Evolutionary conservation across 176 grass and related monocot species (phyloP), one percentile per base, ranked within the genome.

Genomic region (Bothriochloa decipiens): DNA sequence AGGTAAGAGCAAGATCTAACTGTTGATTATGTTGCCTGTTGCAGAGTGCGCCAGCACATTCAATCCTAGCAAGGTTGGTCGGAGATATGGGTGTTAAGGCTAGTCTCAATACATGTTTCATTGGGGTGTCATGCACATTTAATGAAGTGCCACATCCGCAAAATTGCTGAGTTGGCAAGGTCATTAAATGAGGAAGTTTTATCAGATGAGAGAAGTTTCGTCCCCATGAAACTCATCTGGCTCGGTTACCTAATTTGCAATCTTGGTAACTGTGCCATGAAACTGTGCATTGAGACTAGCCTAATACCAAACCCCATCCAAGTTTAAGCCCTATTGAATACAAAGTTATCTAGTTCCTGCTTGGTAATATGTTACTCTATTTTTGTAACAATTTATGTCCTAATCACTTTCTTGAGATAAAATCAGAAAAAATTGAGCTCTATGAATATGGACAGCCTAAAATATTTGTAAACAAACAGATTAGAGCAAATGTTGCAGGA

Each of bases 401-500:
- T 72, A 35, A 60, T 40, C 53, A 43, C 11, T 72, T 78, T 65
- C 5, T 33, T 65, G 52, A 60, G 17, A 16, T 35, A 62, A 77
- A 45, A 63, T 65, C 46, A 28, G 11, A 66, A 42, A 86, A 86
- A 81, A 1, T 22, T 36, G 39, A 67, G 15, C 33, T 72, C 26
- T 79, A 27, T 41, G 9, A 12, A 87, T 36, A 57, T 26, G 6
- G 57, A 62, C 20, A 16, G 6, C 28, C 39, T 82, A 70, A 82
- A 60, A 49, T 37, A 77, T 25, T 28, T 61, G 46, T 60, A 64
- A n/a, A 58, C 41, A 58, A 77, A 74, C 68, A 83, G 17, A 68
- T 29, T 68, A 68, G 46, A 8, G 22, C 20, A 26, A 64, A 78
- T 72, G 26, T 33, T 49, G 32, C 45, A 74, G 49, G 40, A 71